Base-by-base conservation (phyloP, 108 stramenopile genomes). In the Fragilaria radians region DNA sequence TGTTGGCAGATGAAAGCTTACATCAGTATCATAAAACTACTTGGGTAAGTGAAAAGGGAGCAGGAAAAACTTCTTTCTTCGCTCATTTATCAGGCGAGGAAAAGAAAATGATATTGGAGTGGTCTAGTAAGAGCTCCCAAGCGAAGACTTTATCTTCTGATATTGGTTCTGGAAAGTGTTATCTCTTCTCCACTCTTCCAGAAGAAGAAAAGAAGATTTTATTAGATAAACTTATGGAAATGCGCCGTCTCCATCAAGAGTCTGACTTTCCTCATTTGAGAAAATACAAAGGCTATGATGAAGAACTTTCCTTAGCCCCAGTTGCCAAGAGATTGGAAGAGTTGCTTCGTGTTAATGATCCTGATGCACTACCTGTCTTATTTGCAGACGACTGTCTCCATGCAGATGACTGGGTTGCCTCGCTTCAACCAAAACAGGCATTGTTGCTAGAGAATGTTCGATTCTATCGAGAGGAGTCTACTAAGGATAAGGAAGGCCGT, bases 401-500 rank as follows among this genome's bases (percentile, higher is more conserved):
- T 24, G 82, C 80, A 19, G 74, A 84, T 47, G 85, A 72, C 22
- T 63, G 60, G 32, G 57, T 57, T 4, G 55, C 54, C 5, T 68
- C 58, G 2, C 64, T 81, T 4, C 28, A 62, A 42, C 77, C 64
- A n/a, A 86, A 86, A 7, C 61, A 71, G 52, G 63, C 89, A 27
- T 31, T 94, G 21, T 52, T 99, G 25, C 71, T 99, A 54, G 98
- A 98, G 67, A 99, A 99, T 70, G 57, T 87, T n/a, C 81, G 98
- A 33, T 99, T 98, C 73, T 91, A 96, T 80, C 80, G 71, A 54
- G 82, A 93, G 56, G 95, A 96, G 66, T 71, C 63, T 21, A 85
- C 82, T 72, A 77, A 81, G 52, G 83, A 83, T 46, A 61, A 66
- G 4, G 77, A 62, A 52, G 27, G 52, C 26, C 52, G 3, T 52